Evolutionary conservation across 805 yeast species (phyloP), one percentile per base, ranked within the genome.

Genomic region (Zygoascus tannicola): DNA sequence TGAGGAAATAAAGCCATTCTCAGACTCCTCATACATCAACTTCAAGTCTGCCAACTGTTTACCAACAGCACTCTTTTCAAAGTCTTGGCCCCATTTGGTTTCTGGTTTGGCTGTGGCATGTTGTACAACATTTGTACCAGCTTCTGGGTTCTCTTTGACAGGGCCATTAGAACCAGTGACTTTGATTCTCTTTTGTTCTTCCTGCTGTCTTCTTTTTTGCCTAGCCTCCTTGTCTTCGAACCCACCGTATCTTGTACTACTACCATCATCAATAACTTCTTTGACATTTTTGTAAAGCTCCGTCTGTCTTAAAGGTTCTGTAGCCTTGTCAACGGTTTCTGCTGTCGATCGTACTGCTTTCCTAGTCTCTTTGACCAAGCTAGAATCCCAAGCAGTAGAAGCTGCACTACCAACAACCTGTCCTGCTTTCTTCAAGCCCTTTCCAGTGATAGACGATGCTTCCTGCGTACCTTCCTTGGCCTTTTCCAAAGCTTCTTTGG

Each of bases 281-380:
- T 81, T 75, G 44, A 92, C 83, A 56, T 86, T 94, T 63, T 88
- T 85, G 67, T 88, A 92, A 26, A 85, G 77, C 63, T 81, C 77
- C 1, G 98, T 90, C 46, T 90, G 69, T 63, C 97, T 78, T 41
- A 92, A 92, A 8, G 99, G 99, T 56, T 88, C 97, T 41, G 84
- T 76, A 28, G 83, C 86, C 45, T 74, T 76, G 63, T 83, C 85
- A n/a, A 90, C 80, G 12, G 73, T 78, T 44, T 85, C 85, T 1
- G 94, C 96, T 3, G 96, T 79, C 42, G 75, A 74, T 46, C 73
- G 74, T n/a, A 86, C 90, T 0, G 87, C 86, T 36, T 77, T 72
- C 57, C 97, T 75, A n/a, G 95, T 88, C 40, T 81, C 82, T 61
- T 81, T 79, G 48, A 95, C 92, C 35, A 90, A 84, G 20, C 92